Base-by-base conservation (phyloP, 305 asterid genomes). In the Solanum aculeatissimum region DNA sequence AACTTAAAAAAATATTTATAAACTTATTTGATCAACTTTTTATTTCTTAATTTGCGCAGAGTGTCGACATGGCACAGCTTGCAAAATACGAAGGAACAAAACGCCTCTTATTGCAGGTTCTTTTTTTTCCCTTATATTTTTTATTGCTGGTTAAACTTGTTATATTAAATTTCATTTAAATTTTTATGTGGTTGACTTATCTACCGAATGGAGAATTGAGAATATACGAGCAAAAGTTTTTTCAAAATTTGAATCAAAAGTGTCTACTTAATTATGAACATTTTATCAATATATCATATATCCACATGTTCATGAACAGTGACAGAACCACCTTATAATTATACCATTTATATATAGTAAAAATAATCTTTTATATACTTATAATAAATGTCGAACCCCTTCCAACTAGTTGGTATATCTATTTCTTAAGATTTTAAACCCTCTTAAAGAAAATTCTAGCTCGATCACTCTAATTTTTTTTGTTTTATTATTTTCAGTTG, bases 81-180 rank as follows among this genome's bases (percentile, higher is more conserved):
- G 96, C 89, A 91, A 91, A 75, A 81, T 84, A 82, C 89, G 66
- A 42, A 91, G 84, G 85, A 88, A 89, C 83, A 87, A 72, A 71
- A 69, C 81, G 54, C 91, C 94, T 9, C 89, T 60, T 19, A 66
- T 89, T 77, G 93, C 92, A 91, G 88, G 95, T 90, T 84, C 23
- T 85, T 3, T 9, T 16, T 80, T 6, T 35, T 7, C 7, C 40
- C 40, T 35, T 35, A 27, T 63, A 13, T 13, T 25, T 4, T 3
- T 19, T 21, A 42, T 8, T 42, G 47, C 47, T 8, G 10, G 11
- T 42, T 9, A 42, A 42, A 42, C 3, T 1, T 42, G 47, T 42
- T 35, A 35, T 12, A 42, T 42, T 42, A 9, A 42, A 42, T 42
- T 42, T 42, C 3, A 42, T 42, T 42, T 42, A 42, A 9, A 42